Conservation (phyloP, 2,329 filamentous ascomycete genomes). For the Niveomyces coronatus region DNA sequence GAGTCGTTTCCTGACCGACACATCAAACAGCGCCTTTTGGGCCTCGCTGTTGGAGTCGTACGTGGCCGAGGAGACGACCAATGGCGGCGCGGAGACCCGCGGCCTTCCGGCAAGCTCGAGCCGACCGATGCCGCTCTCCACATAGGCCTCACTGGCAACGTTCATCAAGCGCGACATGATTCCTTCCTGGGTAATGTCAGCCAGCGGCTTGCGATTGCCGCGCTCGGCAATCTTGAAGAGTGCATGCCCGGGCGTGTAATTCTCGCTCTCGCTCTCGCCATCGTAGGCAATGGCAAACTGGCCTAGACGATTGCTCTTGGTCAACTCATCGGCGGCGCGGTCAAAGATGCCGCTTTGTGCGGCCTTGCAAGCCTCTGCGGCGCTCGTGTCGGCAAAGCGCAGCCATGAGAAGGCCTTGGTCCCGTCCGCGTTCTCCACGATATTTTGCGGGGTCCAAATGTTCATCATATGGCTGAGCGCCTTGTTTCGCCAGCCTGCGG, state of each 20-base stretch:
- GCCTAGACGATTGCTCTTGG: slow-evolving; percentile 49
- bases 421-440: slow-evolving; percentile 51
- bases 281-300: slow-evolving; percentile 62
- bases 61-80: slow-evolving; percentile 68
- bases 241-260: slow-evolving; percentile 62
- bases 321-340: slow-evolving; percentile 54
- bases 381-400: slow-evolving; percentile 70
- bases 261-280: slow-evolving; percentile 46
- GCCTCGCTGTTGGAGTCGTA: slow-evolving; percentile 56
- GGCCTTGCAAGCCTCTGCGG: slow-evolving; percentile 59
- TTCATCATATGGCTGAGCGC: slow-evolving; percentile 78
- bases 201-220: slow-evolving; percentile 53
- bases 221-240: slow-evolving; percentile 73
- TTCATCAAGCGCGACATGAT: slow-evolving; percentile 68
- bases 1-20: slow-evolving; percentile 60
- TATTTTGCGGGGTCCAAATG: slow-evolving; percentile 75
- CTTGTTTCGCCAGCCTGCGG: slow-evolving; percentile 70
- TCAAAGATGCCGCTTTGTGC: slow-evolving; percentile 63
- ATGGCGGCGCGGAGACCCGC: slow-evolving; percentile 73
- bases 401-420: slow-evolving; percentile 77
- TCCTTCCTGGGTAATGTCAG: slow-evolving; percentile 62
- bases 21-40: slow-evolving; percentile 69
- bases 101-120: slow-evolving; percentile 76
- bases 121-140: slow-evolving; percentile 59
- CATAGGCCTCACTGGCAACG: slow-evolving; percentile 56